Conservation (phyloP, 805 yeast genomes). For the Yamadazyma insecticola region DNA sequence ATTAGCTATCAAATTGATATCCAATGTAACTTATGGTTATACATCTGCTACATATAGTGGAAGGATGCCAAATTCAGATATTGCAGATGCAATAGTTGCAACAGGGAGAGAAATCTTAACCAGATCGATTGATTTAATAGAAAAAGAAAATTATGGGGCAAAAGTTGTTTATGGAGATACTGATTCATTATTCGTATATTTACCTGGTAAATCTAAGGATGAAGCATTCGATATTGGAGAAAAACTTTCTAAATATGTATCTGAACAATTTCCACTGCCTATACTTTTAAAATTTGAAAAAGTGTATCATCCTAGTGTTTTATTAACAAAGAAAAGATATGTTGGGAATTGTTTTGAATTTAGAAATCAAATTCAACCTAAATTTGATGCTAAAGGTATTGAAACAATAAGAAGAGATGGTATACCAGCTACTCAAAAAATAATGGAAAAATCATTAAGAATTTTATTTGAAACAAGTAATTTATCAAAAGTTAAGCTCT, state of each 20-base stretch:
- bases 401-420: conserved; percentile 96
- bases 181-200: conserved; percentile 84
- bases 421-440: conserved; percentile 83
- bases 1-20: conserved; percentile 80
- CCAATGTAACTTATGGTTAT: conserved; percentile 96
- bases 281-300: conserved; percentile 84
- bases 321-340: conserved; percentile 80
- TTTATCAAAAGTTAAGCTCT: conserved; percentile 63
- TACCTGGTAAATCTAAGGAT: conserved; percentile 73
- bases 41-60: conserved; percentile 94
- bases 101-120: conserved; percentile 84
- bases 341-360: conserved; percentile 79
- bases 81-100: conserved; percentile 91
- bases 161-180: conserved; percentile 97
- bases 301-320: conserved; percentile 81
- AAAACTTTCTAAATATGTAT: conserved; percentile 61
- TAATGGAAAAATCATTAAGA: conserved; percentile 66
- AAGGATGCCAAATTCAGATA: conserved; percentile 93
- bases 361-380: conserved; percentile 50
- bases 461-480: conserved; percentile 70
- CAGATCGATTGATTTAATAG: conserved; percentile 66
- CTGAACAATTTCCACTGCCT: conserved; percentile 73
- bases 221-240: conserved; percentile 78
- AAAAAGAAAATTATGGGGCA: conserved; percentile 68
- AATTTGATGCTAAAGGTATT: conserved; percentile 93